Percentiles rank a stretch among this genome's conserved stretches.
These are phyloP conservation scores for Fomitopsis pulvina DNA, from an alignment of 768 basidiomycete genomes.

Conservation along the genomic window DNA sequence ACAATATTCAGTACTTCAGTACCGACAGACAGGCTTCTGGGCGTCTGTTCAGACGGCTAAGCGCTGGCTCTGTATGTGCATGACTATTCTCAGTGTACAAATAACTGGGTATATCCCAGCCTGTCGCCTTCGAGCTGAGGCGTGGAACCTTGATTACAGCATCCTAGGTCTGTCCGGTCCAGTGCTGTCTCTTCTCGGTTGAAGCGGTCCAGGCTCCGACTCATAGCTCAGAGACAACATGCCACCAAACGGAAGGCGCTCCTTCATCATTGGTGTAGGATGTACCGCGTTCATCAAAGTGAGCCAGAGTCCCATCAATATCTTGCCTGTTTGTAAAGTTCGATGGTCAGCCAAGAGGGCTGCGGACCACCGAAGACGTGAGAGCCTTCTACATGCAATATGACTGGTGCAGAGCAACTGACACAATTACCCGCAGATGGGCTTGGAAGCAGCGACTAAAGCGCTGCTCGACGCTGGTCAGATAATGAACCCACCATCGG, in stretches of 20 bases:
- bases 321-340: conserved; percentile 1
- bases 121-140: too few species aligned
- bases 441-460: conserved; percentile 81
- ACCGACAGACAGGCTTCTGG: too few species aligned
- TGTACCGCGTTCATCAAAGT: conserved; percentile 79
- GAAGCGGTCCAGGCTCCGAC: too few species aligned
- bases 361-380: conserved; percentile 67
- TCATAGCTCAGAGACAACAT: conserved; percentile 7
- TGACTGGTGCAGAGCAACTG: neutral
- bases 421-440: conserved; percentile 49
- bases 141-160: too few species aligned
- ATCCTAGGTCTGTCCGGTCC: too few species aligned
- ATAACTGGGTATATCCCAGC: too few species aligned
- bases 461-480: conserved; percentile 79
- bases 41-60: too few species aligned
- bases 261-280: conserved; percentile 68
- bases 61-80: too few species aligned
- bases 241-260: conserved; percentile 19
- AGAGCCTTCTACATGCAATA: conserved; percentile 13
- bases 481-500: conserved; percentile 2
- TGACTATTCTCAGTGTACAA: too few species aligned
- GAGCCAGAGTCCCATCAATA: conserved; percentile 6
- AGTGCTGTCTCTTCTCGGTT: too few species aligned
- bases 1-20: too few species aligned
- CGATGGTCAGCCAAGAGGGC: conserved; percentile 51